Evolutionary conservation across 441 rosid genomes (phyloP).

Genomic region (Rhodomyrtus psidioides): DNA sequence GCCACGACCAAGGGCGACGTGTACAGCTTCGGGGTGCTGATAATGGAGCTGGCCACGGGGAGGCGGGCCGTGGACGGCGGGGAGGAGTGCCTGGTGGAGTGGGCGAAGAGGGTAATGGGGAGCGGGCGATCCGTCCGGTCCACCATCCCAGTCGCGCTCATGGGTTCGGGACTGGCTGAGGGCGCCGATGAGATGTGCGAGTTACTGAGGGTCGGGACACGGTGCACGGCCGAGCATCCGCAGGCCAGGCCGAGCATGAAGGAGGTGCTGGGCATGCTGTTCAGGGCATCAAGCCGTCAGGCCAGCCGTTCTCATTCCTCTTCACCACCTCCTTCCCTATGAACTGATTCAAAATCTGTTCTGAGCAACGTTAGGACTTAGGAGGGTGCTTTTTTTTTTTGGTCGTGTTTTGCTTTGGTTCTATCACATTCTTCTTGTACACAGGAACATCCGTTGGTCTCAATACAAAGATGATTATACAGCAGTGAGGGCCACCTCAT

Average conservation of each 20-base stretch:
- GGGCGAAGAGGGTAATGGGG: slow-evolving; percentile 63
- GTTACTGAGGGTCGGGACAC: slow-evolving; percentile 51
- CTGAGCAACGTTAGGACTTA: slow-evolving; percentile 4
- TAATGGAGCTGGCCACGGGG: slow-evolving; percentile 84
- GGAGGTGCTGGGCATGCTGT: slow-evolving; percentile 62
- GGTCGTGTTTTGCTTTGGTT: background rate
- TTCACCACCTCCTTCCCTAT: slow-evolving; percentile 13
- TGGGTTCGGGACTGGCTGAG: slow-evolving; percentile 50
- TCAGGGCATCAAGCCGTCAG: slow-evolving; percentile 27
- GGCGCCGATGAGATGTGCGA: slow-evolving; percentile 66
- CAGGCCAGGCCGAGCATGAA: slow-evolving; percentile 86
- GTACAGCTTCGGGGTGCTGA: slow-evolving; percentile 74
- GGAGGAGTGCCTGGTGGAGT: slow-evolving; percentile 86
- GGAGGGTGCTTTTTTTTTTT: background rate
- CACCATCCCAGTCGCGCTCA: slow-evolving; percentile 28
- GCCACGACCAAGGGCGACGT: slow-evolving; percentile 94
- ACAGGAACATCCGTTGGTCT: background rate
- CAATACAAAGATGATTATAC: background rate
- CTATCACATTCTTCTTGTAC: background rate
- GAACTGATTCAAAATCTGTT: slow-evolving; percentile 6
- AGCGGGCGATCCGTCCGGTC: slow-evolving; percentile 20
- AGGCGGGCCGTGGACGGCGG: slow-evolving; percentile 86
- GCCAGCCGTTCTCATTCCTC: slow-evolving; percentile 21
- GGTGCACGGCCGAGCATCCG: slow-evolving; percentile 72
- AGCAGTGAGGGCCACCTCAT: background rate